Evolutionary conservation across 768 basidiomycete genomes (phyloP).

Genomic region (Leucocoprinus sp.): DNA sequence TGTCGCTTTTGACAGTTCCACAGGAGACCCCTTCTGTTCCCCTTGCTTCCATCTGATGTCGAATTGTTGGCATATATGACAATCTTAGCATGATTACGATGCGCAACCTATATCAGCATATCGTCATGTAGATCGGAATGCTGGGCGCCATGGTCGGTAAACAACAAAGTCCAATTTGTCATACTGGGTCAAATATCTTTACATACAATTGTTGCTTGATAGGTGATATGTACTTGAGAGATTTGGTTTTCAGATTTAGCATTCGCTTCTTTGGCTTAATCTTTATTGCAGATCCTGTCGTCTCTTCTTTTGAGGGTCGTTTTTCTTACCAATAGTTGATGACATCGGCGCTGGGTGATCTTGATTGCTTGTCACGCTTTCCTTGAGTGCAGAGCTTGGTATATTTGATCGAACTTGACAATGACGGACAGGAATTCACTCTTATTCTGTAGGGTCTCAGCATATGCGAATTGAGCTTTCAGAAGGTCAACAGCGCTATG

Average conservation of each 20-base stretch:
- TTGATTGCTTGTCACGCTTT: constrained; percentile 15
- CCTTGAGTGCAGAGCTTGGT: constrained; percentile 11
- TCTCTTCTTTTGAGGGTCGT: constrained; percentile 21
- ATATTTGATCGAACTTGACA: too few relatives aligned
- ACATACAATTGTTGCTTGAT: not conserved
- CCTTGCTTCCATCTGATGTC: constrained; percentile 1
- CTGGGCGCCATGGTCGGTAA: too few relatives aligned
- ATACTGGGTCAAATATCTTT: constrained; percentile 4
- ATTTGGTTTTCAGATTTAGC: constrained; percentile 5
- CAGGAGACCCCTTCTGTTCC: not conserved
- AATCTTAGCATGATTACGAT: constrained; percentile 2
- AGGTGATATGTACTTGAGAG: not conserved
- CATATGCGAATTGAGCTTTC: too few relatives aligned
- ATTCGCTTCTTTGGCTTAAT: constrained; percentile 14
- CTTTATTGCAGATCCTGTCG: constrained; percentile 25
- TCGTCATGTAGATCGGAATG: too few relatives aligned
- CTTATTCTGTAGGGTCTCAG: too few relatives aligned
- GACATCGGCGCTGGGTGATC: constrained; percentile 34
- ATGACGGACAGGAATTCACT: too few relatives aligned
- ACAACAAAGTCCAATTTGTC: too few relatives aligned
- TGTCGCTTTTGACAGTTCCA: not conserved
- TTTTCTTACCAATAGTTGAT: constrained; percentile 12
- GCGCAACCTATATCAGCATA: too few relatives aligned
- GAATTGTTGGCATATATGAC: not conserved
- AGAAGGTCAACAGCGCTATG: too few relatives aligned